Evolutionary conservation across 306 rosid species (phyloP).

Genomic region (Fragaria nilgerrensis): DNA sequence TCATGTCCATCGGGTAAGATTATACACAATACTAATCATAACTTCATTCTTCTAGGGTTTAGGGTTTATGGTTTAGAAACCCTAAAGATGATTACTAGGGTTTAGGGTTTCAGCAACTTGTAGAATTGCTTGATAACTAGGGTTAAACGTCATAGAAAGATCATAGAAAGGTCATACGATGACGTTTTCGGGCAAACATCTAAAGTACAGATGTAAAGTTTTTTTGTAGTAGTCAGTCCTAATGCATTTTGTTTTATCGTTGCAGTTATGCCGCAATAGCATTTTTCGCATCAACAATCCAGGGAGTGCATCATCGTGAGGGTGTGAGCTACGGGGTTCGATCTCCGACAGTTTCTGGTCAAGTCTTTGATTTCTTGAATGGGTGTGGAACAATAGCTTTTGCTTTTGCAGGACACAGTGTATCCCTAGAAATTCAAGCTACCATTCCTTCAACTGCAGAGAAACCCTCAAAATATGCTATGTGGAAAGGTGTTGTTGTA

Average conservation of each 20-base stretch:
- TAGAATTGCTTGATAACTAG: too few species aligned
- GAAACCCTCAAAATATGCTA: constrained; percentile 50
- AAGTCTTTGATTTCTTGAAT: constrained; percentile 41
- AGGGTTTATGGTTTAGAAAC: too few species aligned
- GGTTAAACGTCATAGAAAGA: too few species aligned
- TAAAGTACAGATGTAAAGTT: too few species aligned
- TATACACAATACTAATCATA: neutral
- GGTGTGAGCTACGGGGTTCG: constrained; percentile 32
- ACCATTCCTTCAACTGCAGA: constrained; percentile 61
- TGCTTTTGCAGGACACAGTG: constrained; percentile 71
- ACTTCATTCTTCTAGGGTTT: neutral
- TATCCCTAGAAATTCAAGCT: constrained; percentile 66
- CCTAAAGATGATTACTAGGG: too few species aligned
- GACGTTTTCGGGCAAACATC: too few species aligned
- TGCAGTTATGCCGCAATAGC: constrained; percentile 53
- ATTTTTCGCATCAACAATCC: constrained; percentile 31
- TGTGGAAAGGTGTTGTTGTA: constrained; percentile 59
- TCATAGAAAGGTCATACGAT: too few species aligned
- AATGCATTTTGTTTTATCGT: neutral
- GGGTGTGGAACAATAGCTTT: constrained; percentile 70
- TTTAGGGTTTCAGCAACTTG: too few species aligned
- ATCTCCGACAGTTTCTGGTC: constrained; percentile 25
- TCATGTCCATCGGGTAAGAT: constrained; percentile 53
- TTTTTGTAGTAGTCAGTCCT: too few species aligned
- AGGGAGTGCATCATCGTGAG: constrained; percentile 21